These are phyloP conservation scores for Boletus sp. DNA, from an alignment of 768 basidiomycete genomes.

Conservation along the genomic window DNA sequence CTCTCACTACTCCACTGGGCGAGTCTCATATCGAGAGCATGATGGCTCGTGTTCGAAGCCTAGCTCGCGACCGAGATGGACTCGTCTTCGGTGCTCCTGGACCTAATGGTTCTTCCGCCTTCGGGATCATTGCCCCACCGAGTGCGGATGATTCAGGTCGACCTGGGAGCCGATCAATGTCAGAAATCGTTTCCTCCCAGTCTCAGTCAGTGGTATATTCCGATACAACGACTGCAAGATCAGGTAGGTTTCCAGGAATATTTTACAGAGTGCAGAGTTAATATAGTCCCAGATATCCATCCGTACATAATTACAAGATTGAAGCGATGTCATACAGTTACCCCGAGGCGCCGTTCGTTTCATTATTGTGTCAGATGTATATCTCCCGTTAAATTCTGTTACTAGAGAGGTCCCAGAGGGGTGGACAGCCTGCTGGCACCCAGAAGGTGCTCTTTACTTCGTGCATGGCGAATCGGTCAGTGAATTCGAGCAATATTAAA, in stretches of 20 bases:
- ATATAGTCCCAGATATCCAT: slow-evolving; percentile 5
- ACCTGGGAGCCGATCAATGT: slow-evolving; percentile 4
- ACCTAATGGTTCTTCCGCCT: neutral
- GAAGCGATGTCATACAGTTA: slow-evolving; percentile 19
- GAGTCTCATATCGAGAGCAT: slow-evolving; percentile 19
- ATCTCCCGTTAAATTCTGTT: neutral
- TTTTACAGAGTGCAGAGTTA: neutral
- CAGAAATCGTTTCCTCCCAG: slow-evolving; percentile 12
- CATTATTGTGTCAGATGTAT: neutral
- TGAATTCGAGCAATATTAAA: neutral
- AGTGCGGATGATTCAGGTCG: neutral
- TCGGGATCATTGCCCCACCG: slow-evolving; percentile 3
- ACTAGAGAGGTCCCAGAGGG: slow-evolving; percentile 26
- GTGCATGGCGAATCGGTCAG: slow-evolving; percentile 46
- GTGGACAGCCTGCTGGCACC: slow-evolving; percentile 52
- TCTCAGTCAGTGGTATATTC: slow-evolving; percentile 8
- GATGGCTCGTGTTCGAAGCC: slow-evolving; percentile 10
- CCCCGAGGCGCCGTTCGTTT: slow-evolving; percentile 20
- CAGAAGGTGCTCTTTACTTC: slow-evolving; percentile 64
- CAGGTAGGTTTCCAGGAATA: slow-evolving; percentile 5
- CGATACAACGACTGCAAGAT: slow-evolving; percentile 4
- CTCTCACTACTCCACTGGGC: slow-evolving; percentile 15
- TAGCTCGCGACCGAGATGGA: neutral
- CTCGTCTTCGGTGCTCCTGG: neutral
- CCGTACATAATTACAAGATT: slow-evolving; percentile 3